These are phyloP conservation scores for Nadsonia starkeyi-henricii DNA, from an alignment of 1,139 yeast genomes.

Conservation along the genomic window DNA sequence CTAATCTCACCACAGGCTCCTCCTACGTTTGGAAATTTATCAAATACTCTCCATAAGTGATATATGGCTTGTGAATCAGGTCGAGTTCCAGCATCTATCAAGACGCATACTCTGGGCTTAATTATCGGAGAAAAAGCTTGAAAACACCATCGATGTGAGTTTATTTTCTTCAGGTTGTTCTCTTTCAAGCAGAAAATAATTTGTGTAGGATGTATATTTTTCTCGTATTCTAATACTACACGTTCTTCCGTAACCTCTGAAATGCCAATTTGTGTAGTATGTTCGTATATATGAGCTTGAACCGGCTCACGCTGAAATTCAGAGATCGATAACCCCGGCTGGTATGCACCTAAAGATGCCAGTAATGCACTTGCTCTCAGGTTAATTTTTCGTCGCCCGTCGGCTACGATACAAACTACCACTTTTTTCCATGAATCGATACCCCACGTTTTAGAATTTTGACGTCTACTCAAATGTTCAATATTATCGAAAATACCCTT, in stretches of 20 bases:
- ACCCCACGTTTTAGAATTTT: conserved; percentile 59
- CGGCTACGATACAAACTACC: conserved; percentile 58
- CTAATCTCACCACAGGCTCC: conserved; percentile 83
- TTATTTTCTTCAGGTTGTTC: conserved; percentile 58
- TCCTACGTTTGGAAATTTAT: conserved; percentile 54
- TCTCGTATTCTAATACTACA: conserved; percentile 38
- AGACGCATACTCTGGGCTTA: conserved; percentile 54
- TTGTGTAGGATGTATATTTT: conserved; percentile 50
- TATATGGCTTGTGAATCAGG: conserved; percentile 63
- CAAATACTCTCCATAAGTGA: conserved; percentile 63
- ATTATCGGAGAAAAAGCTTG: conserved; percentile 63
- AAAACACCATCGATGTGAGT: conserved; percentile 76
- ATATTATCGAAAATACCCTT: conserved; percentile 68
- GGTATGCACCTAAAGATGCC: conserved; percentile 63
- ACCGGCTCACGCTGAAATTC: conserved; percentile 58
- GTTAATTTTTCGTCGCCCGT: conserved; percentile 58
- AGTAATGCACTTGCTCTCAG: conserved; percentile 49
- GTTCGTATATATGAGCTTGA: conserved; percentile 63
- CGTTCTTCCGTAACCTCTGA: conserved; percentile 40
- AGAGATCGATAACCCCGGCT: conserved; percentile 71
- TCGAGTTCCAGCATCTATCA: conserved; percentile 70
- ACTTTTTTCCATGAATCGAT: conserved; percentile 68
- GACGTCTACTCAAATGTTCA: conserved; percentile 40
- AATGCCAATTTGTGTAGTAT: conserved; percentile 65
- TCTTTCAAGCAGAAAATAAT: conserved; percentile 66